Evolutionary conservation across 192 early-diverging fungal species (phyloP).

Genomic region (Entomortierella chlamydospora): DNA sequence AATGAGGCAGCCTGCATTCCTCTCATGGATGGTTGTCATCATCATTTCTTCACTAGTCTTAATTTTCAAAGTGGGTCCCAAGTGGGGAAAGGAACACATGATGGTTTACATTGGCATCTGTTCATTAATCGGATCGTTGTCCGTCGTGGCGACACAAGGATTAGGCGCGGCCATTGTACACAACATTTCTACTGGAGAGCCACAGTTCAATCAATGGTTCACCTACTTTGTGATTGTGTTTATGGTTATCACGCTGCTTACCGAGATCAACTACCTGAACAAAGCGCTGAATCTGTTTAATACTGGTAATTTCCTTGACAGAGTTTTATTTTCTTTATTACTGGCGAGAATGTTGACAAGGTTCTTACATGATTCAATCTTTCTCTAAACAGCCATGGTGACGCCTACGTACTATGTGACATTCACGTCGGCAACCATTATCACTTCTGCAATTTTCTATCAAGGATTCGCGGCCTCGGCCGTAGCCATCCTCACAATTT

Average conservation of each 20-base stretch:
- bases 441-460: conserved; percentile 89
- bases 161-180: conserved; percentile 89
- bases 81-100: conserved; percentile 82
- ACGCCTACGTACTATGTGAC: conserved; percentile 94
- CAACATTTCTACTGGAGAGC: conserved; percentile 81
- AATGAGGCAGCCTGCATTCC: conserved; percentile 77
- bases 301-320: conserved; percentile 56
- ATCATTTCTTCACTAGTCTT: conserved; percentile 70
- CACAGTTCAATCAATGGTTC: conserved; percentile 86
- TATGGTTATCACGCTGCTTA: conserved; percentile 81
- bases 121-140: conserved; percentile 90
- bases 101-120: conserved; percentile 92
- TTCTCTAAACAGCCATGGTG: conserved; percentile 67
- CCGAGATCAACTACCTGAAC: conserved; percentile 97
- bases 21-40: conserved; percentile 78
- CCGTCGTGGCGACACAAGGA: conserved; percentile 89
- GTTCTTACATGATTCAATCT: too few species aligned
- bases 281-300: conserved; percentile 93
- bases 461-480: conserved; percentile 82
- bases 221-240: conserved; percentile 84
- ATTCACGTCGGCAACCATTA: conserved; percentile 93
- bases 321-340: neutral
- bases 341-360: too few species aligned
- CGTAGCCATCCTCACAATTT: conserved; percentile 81
- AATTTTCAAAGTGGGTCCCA: conserved; percentile 80